Evolutionary conservation across 1,139 yeast species (phyloP).

Genomic region (Kazachstania sp.): DNA sequence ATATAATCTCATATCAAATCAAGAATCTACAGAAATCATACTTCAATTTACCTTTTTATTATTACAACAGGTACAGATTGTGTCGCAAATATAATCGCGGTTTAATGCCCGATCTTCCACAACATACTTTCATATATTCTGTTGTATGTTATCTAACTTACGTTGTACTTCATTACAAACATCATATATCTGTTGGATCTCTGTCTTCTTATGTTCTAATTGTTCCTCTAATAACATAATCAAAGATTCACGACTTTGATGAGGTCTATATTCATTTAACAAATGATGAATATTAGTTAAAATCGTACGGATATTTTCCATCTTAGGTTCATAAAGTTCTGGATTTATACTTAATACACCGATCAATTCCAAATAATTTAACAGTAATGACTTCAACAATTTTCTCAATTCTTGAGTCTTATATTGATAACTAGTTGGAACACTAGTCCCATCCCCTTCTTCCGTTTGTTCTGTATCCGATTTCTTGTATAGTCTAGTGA

Average conservation of each 20-base stretch:
- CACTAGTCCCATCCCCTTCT: conserved; percentile 10
- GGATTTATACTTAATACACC: conserved; percentile 70
- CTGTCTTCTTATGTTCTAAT: conserved; percentile 44
- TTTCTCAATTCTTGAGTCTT: conserved; percentile 62
- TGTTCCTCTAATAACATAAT: conserved; percentile 62
- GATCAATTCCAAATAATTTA: conserved; percentile 64
- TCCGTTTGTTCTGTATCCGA: conserved; percentile 6
- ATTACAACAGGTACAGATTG: too few species aligned
- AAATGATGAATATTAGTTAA: conserved; percentile 77
- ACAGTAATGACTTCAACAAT: conserved; percentile 56
- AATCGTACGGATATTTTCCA: conserved; percentile 65
- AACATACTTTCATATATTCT: neutral
- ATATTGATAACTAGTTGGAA: conserved; percentile 35
- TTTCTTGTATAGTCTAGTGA: conserved; percentile 50
- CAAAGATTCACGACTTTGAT: conserved; percentile 76
- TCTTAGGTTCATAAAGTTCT: conserved; percentile 50
- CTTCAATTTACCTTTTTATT: too few species aligned
- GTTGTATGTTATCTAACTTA: conserved; percentile 30
- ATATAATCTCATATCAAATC: too few species aligned
- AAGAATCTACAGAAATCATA: too few species aligned
- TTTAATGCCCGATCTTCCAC: neutral
- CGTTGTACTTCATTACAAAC: conserved; percentile 39
- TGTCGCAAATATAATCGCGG: too few species aligned
- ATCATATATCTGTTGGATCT: conserved; percentile 44
- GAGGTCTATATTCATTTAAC: conserved; percentile 78